phyloP scores from a whole-genome alignment of 2,329 filamentous ascomycete species.

The Aspergillus ibericus region DNA sequence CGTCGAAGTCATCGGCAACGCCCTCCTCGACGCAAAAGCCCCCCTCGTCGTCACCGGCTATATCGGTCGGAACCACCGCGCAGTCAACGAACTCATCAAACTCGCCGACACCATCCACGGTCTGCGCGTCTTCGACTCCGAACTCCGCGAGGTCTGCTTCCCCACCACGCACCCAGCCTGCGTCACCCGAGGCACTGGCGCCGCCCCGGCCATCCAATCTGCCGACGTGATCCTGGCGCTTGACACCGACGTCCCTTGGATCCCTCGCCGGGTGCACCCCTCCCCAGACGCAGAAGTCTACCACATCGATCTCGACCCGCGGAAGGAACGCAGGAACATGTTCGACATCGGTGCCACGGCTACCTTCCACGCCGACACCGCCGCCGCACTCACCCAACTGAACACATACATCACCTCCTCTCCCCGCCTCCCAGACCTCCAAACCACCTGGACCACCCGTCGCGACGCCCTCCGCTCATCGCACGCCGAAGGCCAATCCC shows the following conservation, averaged over 20 bases:
- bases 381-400: slow-evolving; percentile 3
- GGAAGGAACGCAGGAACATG: slow-evolving; percentile 45
- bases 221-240: slow-evolving; percentile 82
- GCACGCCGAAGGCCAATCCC: not conserved
- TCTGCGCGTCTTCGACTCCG: slow-evolving; percentile 50
- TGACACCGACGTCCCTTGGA: slow-evolving; percentile 90
- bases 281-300: slow-evolving; percentile 52
- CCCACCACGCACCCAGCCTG: slow-evolving; percentile 9
- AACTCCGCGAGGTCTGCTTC: slow-evolving; percentile 57
- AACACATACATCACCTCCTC: slow-evolving; percentile 5
- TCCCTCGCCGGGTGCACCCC: slow-evolving; percentile 48
- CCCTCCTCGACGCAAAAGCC: slow-evolving; percentile 44
- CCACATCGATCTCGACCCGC: slow-evolving; percentile 66
- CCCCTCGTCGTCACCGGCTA: slow-evolving; percentile 53
- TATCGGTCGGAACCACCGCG: slow-evolving; percentile 45
- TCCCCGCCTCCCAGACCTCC: not conserved
- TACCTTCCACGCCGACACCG: slow-evolving; percentile 9
- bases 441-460: not conserved
- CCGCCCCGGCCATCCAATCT: slow-evolving; percentile 65
- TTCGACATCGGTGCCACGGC: slow-evolving; percentile 12
- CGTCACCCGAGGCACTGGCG: slow-evolving; percentile 64
- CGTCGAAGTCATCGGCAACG: slow-evolving; percentile 40
- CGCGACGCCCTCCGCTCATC: not conserved
- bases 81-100: slow-evolving; percentile 42
- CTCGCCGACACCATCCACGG: slow-evolving; percentile 51